Evolutionary conservation across 139 green algal species (phyloP).

Genomic region (Spirogloea muscicola): DNA sequence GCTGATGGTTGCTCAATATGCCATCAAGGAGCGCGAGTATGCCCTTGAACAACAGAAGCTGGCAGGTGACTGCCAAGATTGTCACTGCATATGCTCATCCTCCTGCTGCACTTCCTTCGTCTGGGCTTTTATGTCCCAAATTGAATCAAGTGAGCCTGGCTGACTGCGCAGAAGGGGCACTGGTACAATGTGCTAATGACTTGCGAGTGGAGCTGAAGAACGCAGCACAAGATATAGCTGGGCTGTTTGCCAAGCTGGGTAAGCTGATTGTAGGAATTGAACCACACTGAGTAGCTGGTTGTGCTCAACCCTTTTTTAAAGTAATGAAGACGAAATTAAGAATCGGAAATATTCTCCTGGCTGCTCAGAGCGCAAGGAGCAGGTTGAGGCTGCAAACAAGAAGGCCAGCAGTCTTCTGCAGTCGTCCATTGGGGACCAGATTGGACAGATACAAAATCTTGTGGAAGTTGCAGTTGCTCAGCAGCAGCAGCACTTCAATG

Average conservation of each 20-base stretch:
- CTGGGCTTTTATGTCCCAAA: too few species aligned
- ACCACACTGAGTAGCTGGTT: neutral
- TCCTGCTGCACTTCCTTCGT: too few species aligned
- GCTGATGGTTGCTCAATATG: neutral
- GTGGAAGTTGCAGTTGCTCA: neutral
- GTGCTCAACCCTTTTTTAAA: neutral
- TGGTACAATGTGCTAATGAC: neutral
- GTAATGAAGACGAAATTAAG: neutral
- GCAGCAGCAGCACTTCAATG: slow-evolving; percentile 7
- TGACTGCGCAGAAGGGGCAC: slow-evolving; percentile 10
- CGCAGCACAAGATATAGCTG: neutral
- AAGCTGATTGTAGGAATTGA: slow-evolving; percentile 3
- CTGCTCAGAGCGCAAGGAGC: slow-evolving; percentile 3
- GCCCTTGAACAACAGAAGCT: neutral
- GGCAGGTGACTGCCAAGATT: too few species aligned
- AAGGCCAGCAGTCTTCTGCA: neutral
- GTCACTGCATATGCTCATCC: too few species aligned
- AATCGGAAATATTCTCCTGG: neutral
- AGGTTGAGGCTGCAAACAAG: slow-evolving; percentile 3
- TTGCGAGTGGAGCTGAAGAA: slow-evolving; percentile 5
- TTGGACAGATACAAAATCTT: neutral
- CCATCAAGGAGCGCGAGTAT: slow-evolving; percentile 10
- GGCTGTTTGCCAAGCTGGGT: slow-evolving; percentile 27
- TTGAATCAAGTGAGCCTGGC: too few species aligned
- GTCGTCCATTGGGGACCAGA: neutral